A percentile compares a stretch with the other conserved stretches of the same genome.
Evolutionary conservation across 257 asterid species (phyloP).

Genomic region (Forsythia viridissima): DNA sequence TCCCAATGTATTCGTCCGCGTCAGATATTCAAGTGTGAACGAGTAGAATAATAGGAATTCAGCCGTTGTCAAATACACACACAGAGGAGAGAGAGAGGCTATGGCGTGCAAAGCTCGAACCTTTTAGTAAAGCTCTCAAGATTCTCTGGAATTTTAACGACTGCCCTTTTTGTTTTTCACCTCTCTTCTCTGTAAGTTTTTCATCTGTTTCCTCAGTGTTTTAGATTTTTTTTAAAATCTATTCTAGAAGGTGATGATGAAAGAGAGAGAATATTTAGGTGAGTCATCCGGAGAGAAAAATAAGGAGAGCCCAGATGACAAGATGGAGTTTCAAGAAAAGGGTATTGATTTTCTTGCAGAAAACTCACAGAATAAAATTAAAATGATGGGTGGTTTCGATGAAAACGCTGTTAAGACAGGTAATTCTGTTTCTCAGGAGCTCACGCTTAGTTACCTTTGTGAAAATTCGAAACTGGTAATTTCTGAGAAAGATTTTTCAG

Average conservation of each 20-base stretch:
- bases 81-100: slow-evolving; percentile 19
- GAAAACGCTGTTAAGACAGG: slow-evolving; percentile 39
- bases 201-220: slow-evolving; percentile 16
- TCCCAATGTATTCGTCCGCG: slow-evolving; percentile 30
- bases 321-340: slow-evolving; percentile 46
- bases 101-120: slow-evolving; percentile 51
- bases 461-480: slow-evolving; percentile 56
- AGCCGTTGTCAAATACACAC: slow-evolving; percentile 54
- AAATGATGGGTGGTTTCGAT: slow-evolving; percentile 46
- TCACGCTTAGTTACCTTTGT: slow-evolving; percentile 83
- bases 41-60: slow-evolving; percentile 35
- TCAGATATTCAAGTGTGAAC: slow-evolving; percentile 33
- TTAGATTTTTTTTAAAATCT: slow-evolving; percentile 20
- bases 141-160: slow-evolving; percentile 34
- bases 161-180: slow-evolving; percentile 19
- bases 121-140: slow-evolving; percentile 28
- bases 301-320: slow-evolving; percentile 54
- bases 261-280: slow-evolving; percentile 52
- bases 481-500: slow-evolving; percentile 46
- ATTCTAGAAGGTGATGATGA: slow-evolving; percentile 45
- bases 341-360: slow-evolving; percentile 60
- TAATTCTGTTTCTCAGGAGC: slow-evolving; percentile 64
- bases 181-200: slow-evolving; percentile 39
- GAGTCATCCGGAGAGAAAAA: slow-evolving; percentile 42
- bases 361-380: slow-evolving; percentile 41